Evolutionary conservation across 306 rosid species (phyloP).

Genomic region (Prunus campanulata): DNA sequence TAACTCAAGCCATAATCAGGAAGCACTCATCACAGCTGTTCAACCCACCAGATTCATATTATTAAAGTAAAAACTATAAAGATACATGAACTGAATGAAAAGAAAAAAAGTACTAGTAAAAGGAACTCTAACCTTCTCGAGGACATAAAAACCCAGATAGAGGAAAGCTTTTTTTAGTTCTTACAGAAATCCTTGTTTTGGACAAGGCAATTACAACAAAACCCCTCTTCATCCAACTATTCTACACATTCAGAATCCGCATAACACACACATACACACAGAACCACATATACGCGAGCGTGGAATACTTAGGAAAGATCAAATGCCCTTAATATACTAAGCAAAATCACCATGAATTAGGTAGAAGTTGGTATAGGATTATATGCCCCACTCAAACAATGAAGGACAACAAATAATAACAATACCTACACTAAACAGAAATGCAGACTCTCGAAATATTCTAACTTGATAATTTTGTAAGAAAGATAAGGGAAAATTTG

Average conservation of each 20-base stretch:
- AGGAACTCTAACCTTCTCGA: neutral
- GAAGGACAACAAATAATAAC: neutral
- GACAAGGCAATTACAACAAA: neutral
- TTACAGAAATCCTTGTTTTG: neutral
- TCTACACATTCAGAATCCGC: neutral
- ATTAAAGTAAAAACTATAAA: no score
- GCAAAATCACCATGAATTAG: neutral
- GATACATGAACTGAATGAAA: neutral
- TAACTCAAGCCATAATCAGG: neutral
- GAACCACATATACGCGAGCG: neutral
- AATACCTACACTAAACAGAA: neutral
- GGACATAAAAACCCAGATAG: neutral
- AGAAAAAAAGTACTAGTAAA: no score
- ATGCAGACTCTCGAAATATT: neutral
- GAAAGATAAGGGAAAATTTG: neutral
- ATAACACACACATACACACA: neutral
- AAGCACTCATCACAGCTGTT: neutral
- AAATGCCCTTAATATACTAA: neutral
- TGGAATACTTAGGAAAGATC: neutral
- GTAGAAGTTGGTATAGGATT: neutral
- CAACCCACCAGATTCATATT: constrained; percentile 1
- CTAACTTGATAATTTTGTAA: neutral
- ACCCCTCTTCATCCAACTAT: neutral
- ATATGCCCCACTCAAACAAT: neutral
- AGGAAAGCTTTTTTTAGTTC: neutral